Evolutionary conservation across 2,329 filamentous ascomycete species (phyloP), one percentile per base, ranked within the genome.

Genomic region (Fusarium sp.): DNA sequence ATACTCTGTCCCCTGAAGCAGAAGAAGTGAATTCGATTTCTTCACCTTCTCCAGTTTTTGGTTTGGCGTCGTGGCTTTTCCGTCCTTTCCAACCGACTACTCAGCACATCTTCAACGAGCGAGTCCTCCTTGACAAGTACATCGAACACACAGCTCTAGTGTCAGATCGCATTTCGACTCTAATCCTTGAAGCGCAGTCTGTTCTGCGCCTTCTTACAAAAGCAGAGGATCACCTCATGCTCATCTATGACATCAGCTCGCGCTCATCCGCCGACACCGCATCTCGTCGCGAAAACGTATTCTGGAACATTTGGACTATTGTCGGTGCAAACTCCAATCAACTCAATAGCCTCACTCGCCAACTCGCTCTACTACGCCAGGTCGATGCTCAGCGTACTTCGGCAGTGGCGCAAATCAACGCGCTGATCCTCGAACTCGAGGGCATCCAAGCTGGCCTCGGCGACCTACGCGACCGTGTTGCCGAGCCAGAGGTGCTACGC

Each of bases 231-330:
- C 86, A 90, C 43, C 84, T 96, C 1, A 84, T 87, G 35, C 81
- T 88, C 20, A 94, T 96, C 70, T 85, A 90, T 71, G 87, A 87
- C 20, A 88, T 94, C 56, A 87, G 90, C 3, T 84, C 87, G 19
- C 87, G 87, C 62, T 90, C 91, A 66, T 85, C 88, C 45, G 80
- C 87, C 54, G 83, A 82, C 52, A 83, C 90, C 25, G 81, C 85
- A 48, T 83, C 82, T 15, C 82, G 85, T 57, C 88, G 88, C 41
- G 88, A 90, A 56, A 87, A 92, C 61, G 84, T 93, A 4, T 83
- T 94, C 56, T 88, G 87, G 62, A 84, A 85, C 15, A 81, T 96
- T 10, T 94, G 92, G 90, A 92, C 90, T 1, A 85, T 90, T 62
- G 82, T 96, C 15, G 92, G 92, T 45, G 90, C 85, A 20, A 93